Evolutionary conservation across 345 rosid genomes (phyloP), one percentile per base, ranked within the genome.

Genomic region (Litchi chinensis): DNA sequence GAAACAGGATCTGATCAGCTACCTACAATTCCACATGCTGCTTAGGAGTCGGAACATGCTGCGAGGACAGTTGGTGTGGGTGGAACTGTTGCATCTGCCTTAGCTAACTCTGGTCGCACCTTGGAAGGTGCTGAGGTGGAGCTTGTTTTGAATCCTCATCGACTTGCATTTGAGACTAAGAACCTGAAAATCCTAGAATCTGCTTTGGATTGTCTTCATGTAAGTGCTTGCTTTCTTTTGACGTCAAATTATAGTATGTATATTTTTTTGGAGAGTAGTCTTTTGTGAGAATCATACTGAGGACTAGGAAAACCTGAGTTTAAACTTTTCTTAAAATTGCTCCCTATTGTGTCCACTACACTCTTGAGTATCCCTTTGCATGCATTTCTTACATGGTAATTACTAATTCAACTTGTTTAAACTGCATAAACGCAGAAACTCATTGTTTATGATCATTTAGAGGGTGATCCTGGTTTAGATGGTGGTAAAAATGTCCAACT

Each of bases 131-230:
- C 95, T 76, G 93, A 93, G 81, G 92, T 83, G 63, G 98, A 94
- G 87, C 92, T 96, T 90, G 97, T 91, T 79, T 79, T 96, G 83
- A 93, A 90, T 86, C 98, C 97, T 82, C 94, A 94, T 28, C 93
- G 93, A 75, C 90, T 94, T 83, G 97, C 99, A 76, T 91, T 94
- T 73, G 97, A 96, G 86, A 93, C 99, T 18, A 96, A 93, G 91
- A 91, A 88, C 88, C 80, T 91, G 82, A 96, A 91, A 85, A 81
- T 96, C 80, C 78, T 93, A 67, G 98, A 96, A 84, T 90, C 95
- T 86, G 98, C 99, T 72, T 87, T 96, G 91, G 99, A 96, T 87
- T 96, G 98, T 86, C 97, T 94, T 84, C 98, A 94, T 90, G 99
- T 94, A 92, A 60, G 95, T 71, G 66, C 72, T 72, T n/a, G 52